phyloP scores from a whole-genome alignment of 768 basidiomycete genomes.

The Leucosporidium yakuticum region DNA sequence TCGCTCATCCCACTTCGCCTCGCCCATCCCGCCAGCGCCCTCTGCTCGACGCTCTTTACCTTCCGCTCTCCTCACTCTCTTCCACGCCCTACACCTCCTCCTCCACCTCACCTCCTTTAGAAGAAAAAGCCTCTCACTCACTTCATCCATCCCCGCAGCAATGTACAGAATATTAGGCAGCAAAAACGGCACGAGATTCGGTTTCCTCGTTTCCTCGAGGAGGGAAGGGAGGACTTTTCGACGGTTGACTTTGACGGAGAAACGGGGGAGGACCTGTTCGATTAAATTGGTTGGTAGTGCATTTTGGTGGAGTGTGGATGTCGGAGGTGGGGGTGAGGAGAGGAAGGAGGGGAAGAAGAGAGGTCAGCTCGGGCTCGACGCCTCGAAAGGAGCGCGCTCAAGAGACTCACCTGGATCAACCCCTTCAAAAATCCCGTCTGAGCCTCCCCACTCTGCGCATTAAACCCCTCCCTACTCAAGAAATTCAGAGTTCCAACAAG shows the following conservation, averaged over 20 bases:
- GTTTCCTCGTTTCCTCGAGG: conserved; percentile 87
- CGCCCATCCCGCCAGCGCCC: no score
- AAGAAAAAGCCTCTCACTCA: neutral
- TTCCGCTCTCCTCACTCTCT: no score
- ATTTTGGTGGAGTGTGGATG: no score
- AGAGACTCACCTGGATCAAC: conserved; percentile 47
- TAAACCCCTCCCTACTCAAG: conserved; percentile 89
- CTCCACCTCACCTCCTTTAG: neutral
- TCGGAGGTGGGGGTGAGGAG: conserved; percentile 12
- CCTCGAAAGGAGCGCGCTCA: neutral
- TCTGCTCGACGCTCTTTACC: no score
- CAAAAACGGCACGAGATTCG: conserved; percentile 84
- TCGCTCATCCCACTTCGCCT: no score
- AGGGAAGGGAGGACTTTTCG: conserved; percentile 87
- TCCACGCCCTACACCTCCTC: neutral
- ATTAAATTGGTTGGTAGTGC: no score
- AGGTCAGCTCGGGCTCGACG: neutral
- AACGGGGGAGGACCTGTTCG: conserved; percentile 61
- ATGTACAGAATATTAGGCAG: conserved; percentile 93
- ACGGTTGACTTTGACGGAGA: conserved; percentile 76
- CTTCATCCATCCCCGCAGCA: conserved; percentile 63
- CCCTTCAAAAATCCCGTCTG: conserved; percentile 96
- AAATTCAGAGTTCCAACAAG: conserved; percentile 95
- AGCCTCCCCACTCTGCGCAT: conserved; percentile 86
- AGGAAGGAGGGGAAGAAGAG: neutral